Evolutionary conservation across 768 basidiomycete species (phyloP).

Genomic region (Zangia roseola): DNA sequence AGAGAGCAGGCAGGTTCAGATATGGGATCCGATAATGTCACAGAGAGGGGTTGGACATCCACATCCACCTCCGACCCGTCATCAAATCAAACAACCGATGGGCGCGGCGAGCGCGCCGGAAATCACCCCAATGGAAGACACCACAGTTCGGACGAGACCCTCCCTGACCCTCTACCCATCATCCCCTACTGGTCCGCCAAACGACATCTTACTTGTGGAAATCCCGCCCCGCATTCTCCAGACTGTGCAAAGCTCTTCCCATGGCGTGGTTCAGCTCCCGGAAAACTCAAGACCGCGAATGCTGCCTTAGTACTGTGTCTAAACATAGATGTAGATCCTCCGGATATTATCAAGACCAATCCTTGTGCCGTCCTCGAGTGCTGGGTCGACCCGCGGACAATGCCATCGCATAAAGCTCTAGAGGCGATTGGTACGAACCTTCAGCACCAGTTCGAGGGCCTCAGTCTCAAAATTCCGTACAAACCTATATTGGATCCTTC

Average conservation of each 20-base stretch:
- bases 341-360: conserved; percentile 95
- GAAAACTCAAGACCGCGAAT: conserved; percentile 88
- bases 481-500: conserved; percentile 95
- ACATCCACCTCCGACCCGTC: conserved; percentile 50
- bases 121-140: conserved; percentile 34
- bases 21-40: conserved; percentile 52
- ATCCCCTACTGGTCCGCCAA: conserved; percentile 86
- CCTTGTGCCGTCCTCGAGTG: conserved; percentile 94
- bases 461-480: conserved; percentile 92
- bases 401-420: conserved; percentile 90
- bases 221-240: conserved; percentile 69
- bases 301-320: conserved; percentile 89
- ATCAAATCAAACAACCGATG: conserved; percentile 37
- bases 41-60: conserved; percentile 51
- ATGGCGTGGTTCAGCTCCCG: conserved; percentile 80
- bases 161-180: conserved; percentile 51
- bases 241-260: conserved; percentile 64
- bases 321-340: conserved; percentile 97
- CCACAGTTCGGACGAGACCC: conserved; percentile 46
- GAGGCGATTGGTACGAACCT: conserved; percentile 92
- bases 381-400: conserved; percentile 94
- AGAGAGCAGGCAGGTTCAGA: conserved; percentile 24
- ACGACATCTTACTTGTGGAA: conserved; percentile 88
- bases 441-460: conserved; percentile 92
- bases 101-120: conserved; percentile 27